Base-by-base conservation (phyloP, 371 early-diverging fungal species). In the Smittium mucronatum region DNA sequence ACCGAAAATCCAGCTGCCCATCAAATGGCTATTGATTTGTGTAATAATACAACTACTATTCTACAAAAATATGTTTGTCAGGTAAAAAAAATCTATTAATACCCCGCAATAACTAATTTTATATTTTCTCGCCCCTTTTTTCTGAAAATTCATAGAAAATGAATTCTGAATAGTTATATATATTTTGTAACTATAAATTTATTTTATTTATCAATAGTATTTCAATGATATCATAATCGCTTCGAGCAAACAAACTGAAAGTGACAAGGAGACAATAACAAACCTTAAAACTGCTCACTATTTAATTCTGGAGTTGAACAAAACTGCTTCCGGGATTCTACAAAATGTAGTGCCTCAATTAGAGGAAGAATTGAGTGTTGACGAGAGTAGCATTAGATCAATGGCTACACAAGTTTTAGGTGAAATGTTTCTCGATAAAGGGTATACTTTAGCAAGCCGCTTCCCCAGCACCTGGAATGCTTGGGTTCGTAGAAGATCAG, bases 271-370 rank as follows among this genome's bases (percentile, higher is more conserved):
- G 30, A 67, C 72, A 17, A 70, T 86, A 34, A 83, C 84, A 25
- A 89, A 90, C 35, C 78, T 93, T 34, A 81, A 86, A 67, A 76
- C 80, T 8, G 87, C 91, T 0, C 96, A 96, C 72, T 74, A 82
- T 2, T 78, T 93, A 34, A 90, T 95, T 59, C 77, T 89, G 36
- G 89, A 91, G 65, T 82, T 97, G 60, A 85, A 91, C 78, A 75
- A 81, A 32, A 77, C 83, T 1, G 84, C 88, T 0, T 93, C 94
- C 0, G 85, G 85, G 21, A 79, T 95, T 17, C 75, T 97, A 32
- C 76, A 92, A 33, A 93, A 87, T 68, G 96, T 96, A 0, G 84
- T 97, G 34, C 98, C 98, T n/a, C 89, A 91, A 72, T 78, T 97
- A 34, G 95, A 95, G 73, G 95, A 94, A 68, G 96, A 97, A 75